These are phyloP conservation scores for Castanea mollissima DNA, from an alignment of 306 rosid species.

Conservation along the genomic window DNA sequence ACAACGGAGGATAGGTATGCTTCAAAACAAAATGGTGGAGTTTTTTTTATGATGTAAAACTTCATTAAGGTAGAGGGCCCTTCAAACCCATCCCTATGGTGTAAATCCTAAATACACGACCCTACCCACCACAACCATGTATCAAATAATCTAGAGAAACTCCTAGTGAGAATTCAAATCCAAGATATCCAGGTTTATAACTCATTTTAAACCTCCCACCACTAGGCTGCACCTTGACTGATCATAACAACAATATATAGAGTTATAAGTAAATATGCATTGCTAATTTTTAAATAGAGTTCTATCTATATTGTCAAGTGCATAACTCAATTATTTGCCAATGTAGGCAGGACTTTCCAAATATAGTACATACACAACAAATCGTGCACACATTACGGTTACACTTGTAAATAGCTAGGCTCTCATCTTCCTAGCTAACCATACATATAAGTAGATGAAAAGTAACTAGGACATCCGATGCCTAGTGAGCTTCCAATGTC, in stretches of 20 bases:
- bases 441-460: background rate
- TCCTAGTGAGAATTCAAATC: too few species aligned
- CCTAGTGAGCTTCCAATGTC: slow-evolving; percentile 59
- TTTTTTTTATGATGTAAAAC: too few species aligned
- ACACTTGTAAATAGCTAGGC: background rate
- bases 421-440: background rate
- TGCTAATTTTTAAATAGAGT: background rate
- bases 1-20: background rate
- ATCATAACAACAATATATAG: background rate
- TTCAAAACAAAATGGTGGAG: background rate
- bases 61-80: too few species aligned
- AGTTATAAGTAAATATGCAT: background rate
- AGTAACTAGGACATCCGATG: background rate
- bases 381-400: background rate
- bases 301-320: background rate
- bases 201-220: too few species aligned
- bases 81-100: too few species aligned
- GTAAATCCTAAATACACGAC: too few species aligned
- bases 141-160: too few species aligned
- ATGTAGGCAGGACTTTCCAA: background rate
- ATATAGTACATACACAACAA: background rate
- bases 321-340: background rate
- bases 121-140: too few species aligned
- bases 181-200: too few species aligned
- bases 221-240: too few species aligned